phyloP scores from a whole-genome alignment of 2,329 filamentous ascomycete species.

The Diaporthe humulicola region DNA sequence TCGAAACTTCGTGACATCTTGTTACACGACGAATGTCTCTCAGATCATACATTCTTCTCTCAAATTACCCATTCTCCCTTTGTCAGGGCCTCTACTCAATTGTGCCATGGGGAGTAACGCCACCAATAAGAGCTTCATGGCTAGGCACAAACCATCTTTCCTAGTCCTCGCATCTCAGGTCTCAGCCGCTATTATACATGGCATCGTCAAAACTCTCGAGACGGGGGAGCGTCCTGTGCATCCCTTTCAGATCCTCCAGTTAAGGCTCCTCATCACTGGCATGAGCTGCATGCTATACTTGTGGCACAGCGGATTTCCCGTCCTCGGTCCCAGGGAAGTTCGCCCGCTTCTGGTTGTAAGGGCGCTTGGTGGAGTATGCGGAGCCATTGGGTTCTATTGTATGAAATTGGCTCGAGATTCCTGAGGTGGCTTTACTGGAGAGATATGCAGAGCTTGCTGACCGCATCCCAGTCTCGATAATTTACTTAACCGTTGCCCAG shows the following conservation, averaged over 20 bases:
- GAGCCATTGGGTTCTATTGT: slow-evolving; percentile 75
- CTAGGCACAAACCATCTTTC: slow-evolving; percentile 33
- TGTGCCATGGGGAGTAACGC: neutral
- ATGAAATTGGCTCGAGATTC: neutral
- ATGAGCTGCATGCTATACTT: slow-evolving; percentile 79
- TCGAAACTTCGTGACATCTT: neutral
- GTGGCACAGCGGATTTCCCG: slow-evolving; percentile 75
- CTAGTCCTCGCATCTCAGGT: slow-evolving; percentile 37
- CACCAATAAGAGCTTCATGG: slow-evolving; percentile 8
- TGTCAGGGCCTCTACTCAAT: neutral
- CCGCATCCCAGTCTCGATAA: slow-evolving; percentile 75
- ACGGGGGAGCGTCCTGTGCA: slow-evolving; percentile 22
- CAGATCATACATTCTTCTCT: neutral
- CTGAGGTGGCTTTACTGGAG: neutral
- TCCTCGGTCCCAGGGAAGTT: slow-evolving; percentile 77
- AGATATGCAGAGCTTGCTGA: slow-evolving; percentile 47
- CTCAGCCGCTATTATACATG: slow-evolving; percentile 33
- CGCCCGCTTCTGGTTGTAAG: slow-evolving; percentile 76
- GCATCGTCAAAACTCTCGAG: slow-evolving; percentile 35
- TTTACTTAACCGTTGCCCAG: slow-evolving; percentile 87
- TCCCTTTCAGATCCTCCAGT: slow-evolving; percentile 71
- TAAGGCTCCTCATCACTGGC: slow-evolving; percentile 81
- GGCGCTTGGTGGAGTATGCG: slow-evolving; percentile 79
- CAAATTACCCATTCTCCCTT: neutral
- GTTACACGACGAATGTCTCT: neutral